Evolutionary conservation across 2,329 filamentous ascomycete genomes (phyloP).

Genomic region (Ophiognomonia clavigignenti-juglandacearum): DNA sequence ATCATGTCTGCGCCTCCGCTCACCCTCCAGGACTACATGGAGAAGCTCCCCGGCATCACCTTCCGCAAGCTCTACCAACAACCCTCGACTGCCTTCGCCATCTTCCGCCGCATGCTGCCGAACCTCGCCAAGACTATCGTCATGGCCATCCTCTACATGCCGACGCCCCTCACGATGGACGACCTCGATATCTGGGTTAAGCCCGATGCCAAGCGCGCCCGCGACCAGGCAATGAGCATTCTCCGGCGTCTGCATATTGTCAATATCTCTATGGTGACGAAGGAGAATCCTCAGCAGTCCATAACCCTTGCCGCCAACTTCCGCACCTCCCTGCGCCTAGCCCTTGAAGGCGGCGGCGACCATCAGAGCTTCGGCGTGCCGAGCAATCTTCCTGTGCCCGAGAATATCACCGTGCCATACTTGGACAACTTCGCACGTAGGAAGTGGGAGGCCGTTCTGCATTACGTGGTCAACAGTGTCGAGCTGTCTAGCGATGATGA

Average conservation of each 20-base stretch:
- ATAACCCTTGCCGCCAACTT: conserved; percentile 80
- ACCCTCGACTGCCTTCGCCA: conserved; percentile 89
- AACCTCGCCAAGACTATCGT: conserved; percentile 93
- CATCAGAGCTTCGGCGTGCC: conserved; percentile 90
- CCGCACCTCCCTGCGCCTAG: conserved; percentile 74
- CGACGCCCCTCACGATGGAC: conserved; percentile 68
- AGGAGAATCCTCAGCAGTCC: conserved; percentile 57
- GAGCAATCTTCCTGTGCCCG: conserved; percentile 57
- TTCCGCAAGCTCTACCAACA: conserved; percentile 92
- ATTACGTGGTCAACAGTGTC: conserved; percentile 85
- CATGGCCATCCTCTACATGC: conserved; percentile 91
- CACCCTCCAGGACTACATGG: conserved; percentile 81
- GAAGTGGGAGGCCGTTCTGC: conserved; percentile 94
- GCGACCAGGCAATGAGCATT: conserved; percentile 77
- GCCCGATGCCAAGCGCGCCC: conserved; percentile 59
- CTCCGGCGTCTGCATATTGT: conserved; percentile 86
- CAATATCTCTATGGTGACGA: conserved; percentile 54
- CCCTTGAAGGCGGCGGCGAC: conserved; percentile 79
- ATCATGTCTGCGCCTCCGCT: conserved; percentile 47
- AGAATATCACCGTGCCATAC: conserved; percentile 62
- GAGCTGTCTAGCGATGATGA: conserved; percentile 37
- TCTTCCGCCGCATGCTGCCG: conserved; percentile 95
- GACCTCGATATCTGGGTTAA: conserved; percentile 86
- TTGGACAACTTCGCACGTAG: conserved; percentile 80
- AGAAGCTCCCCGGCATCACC: conserved; percentile 82